Conservation (phyloP, 192 early-diverging fungal species). For the Rhizophagus prolifer region DNA sequence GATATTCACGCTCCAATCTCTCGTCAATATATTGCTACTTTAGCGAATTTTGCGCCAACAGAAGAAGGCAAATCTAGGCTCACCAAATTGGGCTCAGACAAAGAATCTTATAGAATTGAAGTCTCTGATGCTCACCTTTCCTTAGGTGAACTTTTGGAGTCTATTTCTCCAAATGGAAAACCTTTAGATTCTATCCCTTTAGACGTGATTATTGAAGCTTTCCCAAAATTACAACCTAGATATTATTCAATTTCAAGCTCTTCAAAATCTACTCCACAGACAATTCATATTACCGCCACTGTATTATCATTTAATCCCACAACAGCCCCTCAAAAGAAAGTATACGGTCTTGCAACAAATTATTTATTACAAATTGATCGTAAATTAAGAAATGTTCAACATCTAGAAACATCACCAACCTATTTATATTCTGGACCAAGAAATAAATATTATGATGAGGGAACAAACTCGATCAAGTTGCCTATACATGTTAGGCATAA, state of each 20-base stretch:
- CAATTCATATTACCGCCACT: slow-evolving; percentile 84
- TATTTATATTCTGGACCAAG: slow-evolving; percentile 49
- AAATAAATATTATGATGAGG: slow-evolving; percentile 34
- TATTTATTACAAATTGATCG: slow-evolving; percentile 74
- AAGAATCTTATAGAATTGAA: slow-evolving; percentile 61
- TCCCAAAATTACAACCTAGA: slow-evolving; percentile 80
- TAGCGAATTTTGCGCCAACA: slow-evolving; percentile 60
- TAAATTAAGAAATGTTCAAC: slow-evolving; percentile 36
- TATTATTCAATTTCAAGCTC: slow-evolving; percentile 99
- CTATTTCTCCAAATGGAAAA: slow-evolving; percentile 53
- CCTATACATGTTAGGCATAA: slow-evolving; percentile 90
- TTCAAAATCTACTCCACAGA: slow-evolving; percentile 70
- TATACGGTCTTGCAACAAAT: slow-evolving; percentile 86
- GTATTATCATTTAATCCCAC: slow-evolving; percentile 78
- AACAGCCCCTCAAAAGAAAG: slow-evolving; percentile 47
- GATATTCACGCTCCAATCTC: slow-evolving; percentile 81
- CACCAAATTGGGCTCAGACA: slow-evolving; percentile 60
- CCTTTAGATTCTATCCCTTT: slow-evolving; percentile 67
- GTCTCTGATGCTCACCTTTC: slow-evolving; percentile 67
- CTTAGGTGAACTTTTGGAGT: slow-evolving; percentile 72
- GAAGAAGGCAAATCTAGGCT: slow-evolving; percentile 54
- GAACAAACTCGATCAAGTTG: slow-evolving; percentile 47
- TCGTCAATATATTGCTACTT: slow-evolving; percentile 61
- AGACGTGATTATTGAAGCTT: slow-evolving; percentile 77
- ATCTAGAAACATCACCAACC: slow-evolving; percentile 33